Percentiles rank a stretch among this genome's conserved stretches.
Evolutionary conservation across 225 moss, liverwort and hornwort genomes (phyloP).

Genomic region (Takakia lepidozioides): DNA sequence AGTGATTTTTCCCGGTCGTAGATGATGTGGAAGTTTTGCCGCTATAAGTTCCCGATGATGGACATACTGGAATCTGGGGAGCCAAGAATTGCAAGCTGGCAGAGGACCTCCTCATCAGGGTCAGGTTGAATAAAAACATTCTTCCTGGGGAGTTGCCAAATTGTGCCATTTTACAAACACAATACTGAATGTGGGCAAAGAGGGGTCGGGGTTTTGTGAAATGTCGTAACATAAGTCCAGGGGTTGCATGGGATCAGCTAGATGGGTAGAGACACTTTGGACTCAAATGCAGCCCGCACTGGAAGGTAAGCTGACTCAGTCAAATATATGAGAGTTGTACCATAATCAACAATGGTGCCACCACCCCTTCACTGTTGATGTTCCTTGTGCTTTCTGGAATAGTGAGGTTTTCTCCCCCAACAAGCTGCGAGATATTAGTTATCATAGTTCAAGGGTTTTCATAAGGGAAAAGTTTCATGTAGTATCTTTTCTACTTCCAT

Average conservation of each 20-base stretch:
- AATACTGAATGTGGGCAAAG: constrained; percentile 35
- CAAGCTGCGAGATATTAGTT: no score
- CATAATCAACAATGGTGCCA: constrained; percentile 12
- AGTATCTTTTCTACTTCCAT: no score
- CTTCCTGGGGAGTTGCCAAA: constrained; percentile 36
- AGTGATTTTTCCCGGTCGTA: no score
- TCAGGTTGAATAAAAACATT: constrained; percentile 52
- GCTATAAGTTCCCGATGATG: constrained; percentile 51
- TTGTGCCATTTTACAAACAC: constrained; percentile 22
- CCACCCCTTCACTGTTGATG: constrained; percentile 5
- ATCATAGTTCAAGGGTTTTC: no score
- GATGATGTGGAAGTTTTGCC: constrained; percentile 52
- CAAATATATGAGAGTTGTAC: constrained; percentile 12
- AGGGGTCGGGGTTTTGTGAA: constrained; percentile 11
- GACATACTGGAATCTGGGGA: constrained; percentile 23
- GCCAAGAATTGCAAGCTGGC: constrained; percentile 37
- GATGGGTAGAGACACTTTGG: constrained; percentile 23
- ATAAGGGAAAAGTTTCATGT: no score
- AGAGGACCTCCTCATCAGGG: constrained; percentile 29
- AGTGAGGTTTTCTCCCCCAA: constrained; percentile 2
- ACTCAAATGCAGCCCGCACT: constrained; percentile 14
- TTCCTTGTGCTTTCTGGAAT: constrained; percentile 3
- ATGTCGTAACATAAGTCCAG: constrained; percentile 37
- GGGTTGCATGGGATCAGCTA: constrained; percentile 19
- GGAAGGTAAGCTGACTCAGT: constrained; percentile 2